Evolutionary conservation across 2,329 filamentous ascomycete species (phyloP).

Genomic region (Fusarium mexicanum): DNA sequence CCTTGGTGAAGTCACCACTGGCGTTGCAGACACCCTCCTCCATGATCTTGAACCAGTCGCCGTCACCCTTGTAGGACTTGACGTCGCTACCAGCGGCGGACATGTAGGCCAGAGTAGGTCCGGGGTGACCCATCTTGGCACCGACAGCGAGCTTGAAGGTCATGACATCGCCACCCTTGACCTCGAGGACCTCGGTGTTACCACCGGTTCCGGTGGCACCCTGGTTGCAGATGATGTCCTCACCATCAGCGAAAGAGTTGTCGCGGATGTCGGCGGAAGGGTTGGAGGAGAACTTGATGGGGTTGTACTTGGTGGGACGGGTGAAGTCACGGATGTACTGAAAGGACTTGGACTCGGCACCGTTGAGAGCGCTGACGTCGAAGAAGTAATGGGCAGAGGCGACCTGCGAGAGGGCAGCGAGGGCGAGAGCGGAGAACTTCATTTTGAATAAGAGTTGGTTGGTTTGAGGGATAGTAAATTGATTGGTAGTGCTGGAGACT

Average conservation of each 20-base stretch:
- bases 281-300: conserved; percentile 29
- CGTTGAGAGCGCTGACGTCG: conserved; percentile 9
- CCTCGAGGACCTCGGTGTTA: conserved; percentile 1
- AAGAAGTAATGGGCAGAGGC: conserved; percentile 25
- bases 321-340: conserved; percentile 28
- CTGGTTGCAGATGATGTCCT: conserved; percentile 25
- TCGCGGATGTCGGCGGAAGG: conserved; percentile 15
- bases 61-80: conserved; percentile 20
- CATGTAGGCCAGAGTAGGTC: conserved; percentile 25
- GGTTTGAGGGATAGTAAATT: conserved; percentile 8
- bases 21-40: conserved; percentile 25
- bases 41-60: conserved; percentile 24
- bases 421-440: conserved; percentile 18
- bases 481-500: conserved; percentile 26
- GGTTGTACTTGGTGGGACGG: conserved; percentile 22
- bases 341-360: conserved; percentile 7
- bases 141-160: conserved; percentile 22
- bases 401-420: conserved; percentile 22
- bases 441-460: conserved; percentile 15
- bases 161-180: conserved; percentile 23
- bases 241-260: conserved; percentile 22
- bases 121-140: conserved; percentile 13
- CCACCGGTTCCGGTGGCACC: not conserved
- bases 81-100: conserved; percentile 4
- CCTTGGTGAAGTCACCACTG: conserved; percentile 20